Percentiles rank a stretch among this genome's conserved stretches.
These are phyloP conservation scores for Acrocalymma vagum DNA, from an alignment of 2,329 filamentous ascomycete species.

Conservation along the genomic window DNA sequence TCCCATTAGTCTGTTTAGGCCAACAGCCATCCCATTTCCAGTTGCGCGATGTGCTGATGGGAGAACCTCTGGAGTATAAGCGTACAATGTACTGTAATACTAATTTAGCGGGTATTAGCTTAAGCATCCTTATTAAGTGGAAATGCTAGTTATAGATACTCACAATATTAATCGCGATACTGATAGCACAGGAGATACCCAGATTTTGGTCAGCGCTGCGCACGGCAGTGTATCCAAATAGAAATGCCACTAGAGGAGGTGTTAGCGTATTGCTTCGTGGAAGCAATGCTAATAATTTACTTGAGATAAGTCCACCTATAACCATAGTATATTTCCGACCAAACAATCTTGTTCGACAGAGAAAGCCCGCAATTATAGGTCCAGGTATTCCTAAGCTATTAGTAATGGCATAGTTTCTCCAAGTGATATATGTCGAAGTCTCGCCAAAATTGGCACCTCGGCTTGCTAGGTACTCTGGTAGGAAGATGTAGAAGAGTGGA, in stretches of 20 bases:
- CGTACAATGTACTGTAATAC: conserved; percentile 1
- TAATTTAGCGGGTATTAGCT: too few relatives aligned
- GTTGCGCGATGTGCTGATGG: not conserved
- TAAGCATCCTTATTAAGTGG: too few relatives aligned
- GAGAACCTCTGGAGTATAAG: not conserved
- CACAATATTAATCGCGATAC: not conserved
- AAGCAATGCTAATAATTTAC: too few relatives aligned
- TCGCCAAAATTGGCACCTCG: conserved; percentile 1
- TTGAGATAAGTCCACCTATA: not conserved
- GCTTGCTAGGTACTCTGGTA: too few relatives aligned
- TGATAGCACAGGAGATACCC: not conserved
- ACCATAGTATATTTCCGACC: conserved; percentile 2
- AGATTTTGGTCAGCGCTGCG: not conserved
- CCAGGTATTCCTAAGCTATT: not conserved
- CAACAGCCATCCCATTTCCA: not conserved
- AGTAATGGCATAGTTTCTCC: conserved; percentile 1
- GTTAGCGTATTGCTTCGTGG: too few relatives aligned
- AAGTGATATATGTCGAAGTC: not conserved
- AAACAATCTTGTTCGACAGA: not conserved
- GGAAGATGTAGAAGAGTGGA: too few relatives aligned
- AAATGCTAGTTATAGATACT: too few relatives aligned
- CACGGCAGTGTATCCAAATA: not conserved
- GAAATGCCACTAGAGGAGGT: not conserved
- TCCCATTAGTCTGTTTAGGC: too few relatives aligned
- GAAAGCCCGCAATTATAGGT: not conserved